Evolutionary conservation across 1,139 yeast genomes (phyloP).

Genomic region (Suhomyces wounanorum): DNA sequence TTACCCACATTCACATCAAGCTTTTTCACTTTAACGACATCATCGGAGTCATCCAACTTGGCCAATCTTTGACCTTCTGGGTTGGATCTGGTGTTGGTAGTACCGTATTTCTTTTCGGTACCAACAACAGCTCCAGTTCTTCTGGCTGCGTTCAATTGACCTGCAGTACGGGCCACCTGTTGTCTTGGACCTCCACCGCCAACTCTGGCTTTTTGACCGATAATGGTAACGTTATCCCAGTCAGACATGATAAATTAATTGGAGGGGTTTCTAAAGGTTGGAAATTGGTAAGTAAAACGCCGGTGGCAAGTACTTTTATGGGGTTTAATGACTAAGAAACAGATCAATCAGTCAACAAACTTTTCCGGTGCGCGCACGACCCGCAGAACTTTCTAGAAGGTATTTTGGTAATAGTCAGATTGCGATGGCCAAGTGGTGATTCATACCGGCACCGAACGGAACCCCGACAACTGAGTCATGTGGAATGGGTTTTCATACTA

Average conservation of each 20-base stretch:
- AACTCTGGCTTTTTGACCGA: conserved; percentile 85
- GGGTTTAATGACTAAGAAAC: not conserved
- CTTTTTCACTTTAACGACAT: conserved; percentile 91
- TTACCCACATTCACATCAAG: conserved; percentile 83
- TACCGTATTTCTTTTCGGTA: conserved; percentile 89
- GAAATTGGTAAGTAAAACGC: not conserved
- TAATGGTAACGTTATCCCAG: conserved; percentile 88
- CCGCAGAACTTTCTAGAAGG: conserved; percentile 1
- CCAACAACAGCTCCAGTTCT: conserved; percentile 86
- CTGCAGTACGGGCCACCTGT: conserved; percentile 73
- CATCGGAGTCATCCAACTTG: conserved; percentile 90
- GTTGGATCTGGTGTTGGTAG: conserved; percentile 63
- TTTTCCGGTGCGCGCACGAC: conserved; percentile 5
- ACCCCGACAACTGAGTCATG: too few species aligned
- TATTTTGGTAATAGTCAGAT: not conserved
- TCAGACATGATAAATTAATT: conserved; percentile 47
- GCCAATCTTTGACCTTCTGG: conserved; percentile 96
- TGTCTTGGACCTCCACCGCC: conserved; percentile 91
- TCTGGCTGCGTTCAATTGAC: conserved; percentile 89
- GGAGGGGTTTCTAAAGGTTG: not conserved
- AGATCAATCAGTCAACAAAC: conserved; percentile 1
- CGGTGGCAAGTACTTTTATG: conserved; percentile 1
- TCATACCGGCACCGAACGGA: not conserved
- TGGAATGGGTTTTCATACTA: too few species aligned
- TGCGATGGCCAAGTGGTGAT: not conserved